Conservation (phyloP, 148 eudicot species). For the Fagopyrum tataricum region DNA sequence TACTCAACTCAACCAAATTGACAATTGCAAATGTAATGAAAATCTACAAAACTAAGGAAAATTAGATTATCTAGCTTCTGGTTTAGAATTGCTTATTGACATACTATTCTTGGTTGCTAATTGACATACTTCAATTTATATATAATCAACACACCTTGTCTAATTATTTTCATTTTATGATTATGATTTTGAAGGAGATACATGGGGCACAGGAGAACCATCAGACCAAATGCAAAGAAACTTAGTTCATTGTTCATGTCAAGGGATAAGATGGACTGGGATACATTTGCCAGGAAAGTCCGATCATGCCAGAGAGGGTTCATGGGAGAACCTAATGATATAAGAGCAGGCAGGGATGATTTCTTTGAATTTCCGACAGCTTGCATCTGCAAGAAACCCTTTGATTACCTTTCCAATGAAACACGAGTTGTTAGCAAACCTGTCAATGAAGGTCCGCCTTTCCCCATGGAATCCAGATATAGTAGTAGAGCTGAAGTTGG, state of each 20-base stretch:
- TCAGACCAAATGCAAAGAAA: slow-evolving; percentile 91
- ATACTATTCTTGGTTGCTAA: neutral
- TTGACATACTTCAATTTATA: neutral
- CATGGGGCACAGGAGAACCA: slow-evolving; percentile 92
- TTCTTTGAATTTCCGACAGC: slow-evolving; percentile 79
- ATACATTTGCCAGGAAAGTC: slow-evolving; percentile 74
- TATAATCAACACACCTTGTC: neutral
- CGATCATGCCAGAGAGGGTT: slow-evolving; percentile 91
- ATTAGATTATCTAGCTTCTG: neutral
- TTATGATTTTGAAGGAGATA: slow-evolving; percentile 56
- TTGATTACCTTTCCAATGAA: slow-evolving; percentile 20
- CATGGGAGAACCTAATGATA: slow-evolving; percentile 97
- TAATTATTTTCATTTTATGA: neutral
- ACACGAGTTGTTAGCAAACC: neutral
- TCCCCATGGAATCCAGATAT: neutral
- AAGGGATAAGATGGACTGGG: slow-evolving; percentile 69
- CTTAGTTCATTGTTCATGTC: slow-evolving; percentile 79
- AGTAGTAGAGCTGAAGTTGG: slow-evolving; percentile 12
- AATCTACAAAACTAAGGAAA: neutral
- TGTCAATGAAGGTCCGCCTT: slow-evolving; percentile 7
- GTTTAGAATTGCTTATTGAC: neutral
- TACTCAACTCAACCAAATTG: neutral
- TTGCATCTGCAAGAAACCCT: slow-evolving; percentile 74
- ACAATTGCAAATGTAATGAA: neutral
- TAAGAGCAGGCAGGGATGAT: slow-evolving; percentile 69